A percentile compares a stretch with the other conserved stretches of the same genome.
These are phyloP conservation scores for Euphrasia confusa DNA, from an alignment of 257 asterid genomes.

Conservation along the genomic window DNA sequence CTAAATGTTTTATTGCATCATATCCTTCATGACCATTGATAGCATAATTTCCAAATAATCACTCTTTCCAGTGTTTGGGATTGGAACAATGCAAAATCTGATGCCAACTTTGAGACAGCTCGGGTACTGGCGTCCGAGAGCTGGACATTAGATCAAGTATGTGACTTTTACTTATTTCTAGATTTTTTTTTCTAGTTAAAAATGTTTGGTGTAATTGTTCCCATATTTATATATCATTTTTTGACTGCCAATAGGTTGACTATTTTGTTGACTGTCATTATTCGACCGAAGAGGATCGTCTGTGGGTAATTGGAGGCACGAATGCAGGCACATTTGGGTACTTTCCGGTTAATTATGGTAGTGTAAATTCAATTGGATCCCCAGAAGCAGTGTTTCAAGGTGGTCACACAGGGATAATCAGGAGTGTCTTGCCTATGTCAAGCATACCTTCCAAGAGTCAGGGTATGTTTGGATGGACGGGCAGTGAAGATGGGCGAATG, in stretches of 20 bases:
- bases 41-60: slow-evolving; percentile 4
- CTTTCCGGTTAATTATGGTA: slow-evolving; percentile 52
- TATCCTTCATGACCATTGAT: slow-evolving; percentile 10
- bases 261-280: slow-evolving; percentile 86
- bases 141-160: slow-evolving; percentile 64
- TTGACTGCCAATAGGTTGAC: slow-evolving; percentile 49
- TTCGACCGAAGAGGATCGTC: slow-evolving; percentile 57
- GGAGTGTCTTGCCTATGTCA: slow-evolving; percentile 67
- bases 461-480: slow-evolving; percentile 80
- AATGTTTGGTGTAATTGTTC: not conserved
- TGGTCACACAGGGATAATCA: slow-evolving; percentile 70
- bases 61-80: slow-evolving; percentile 69
- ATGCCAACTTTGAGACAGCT: slow-evolving; percentile 69
- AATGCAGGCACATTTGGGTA: slow-evolving; percentile 72
- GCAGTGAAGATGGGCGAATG: slow-evolving; percentile 92
- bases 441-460: slow-evolving; percentile 28
- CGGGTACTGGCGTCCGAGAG: slow-evolving; percentile 74
- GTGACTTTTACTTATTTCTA: slow-evolving; percentile 20
- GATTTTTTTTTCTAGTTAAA: not conserved
- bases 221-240: not conserved
- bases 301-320: slow-evolving; percentile 86
- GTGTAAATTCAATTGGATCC: slow-evolving; percentile 36
- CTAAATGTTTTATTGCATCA: not conserved
- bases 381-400: slow-evolving; percentile 80
- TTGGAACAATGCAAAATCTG: slow-evolving; percentile 56